Evolutionary conservation across 2,329 filamentous ascomycete genomes (phyloP).

Genomic region (Purpureocillium takamizusanense): DNA sequence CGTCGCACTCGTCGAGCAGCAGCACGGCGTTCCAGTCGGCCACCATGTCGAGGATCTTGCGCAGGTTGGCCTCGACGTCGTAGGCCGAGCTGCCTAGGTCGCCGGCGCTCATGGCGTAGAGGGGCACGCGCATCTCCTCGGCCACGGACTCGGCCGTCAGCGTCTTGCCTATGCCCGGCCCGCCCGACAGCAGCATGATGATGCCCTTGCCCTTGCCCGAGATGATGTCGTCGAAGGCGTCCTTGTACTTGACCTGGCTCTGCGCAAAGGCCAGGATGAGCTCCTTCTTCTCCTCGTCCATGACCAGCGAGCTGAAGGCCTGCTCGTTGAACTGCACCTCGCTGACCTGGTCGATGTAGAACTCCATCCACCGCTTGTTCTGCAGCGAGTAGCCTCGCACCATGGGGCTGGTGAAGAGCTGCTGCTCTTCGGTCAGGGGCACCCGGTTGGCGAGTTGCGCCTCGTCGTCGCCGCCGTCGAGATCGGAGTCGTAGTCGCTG

Average conservation of each 20-base stretch:
- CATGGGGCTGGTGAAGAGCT: constrained; percentile 28
- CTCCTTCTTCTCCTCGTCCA: constrained; percentile 40
- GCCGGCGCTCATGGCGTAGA: constrained; percentile 49
- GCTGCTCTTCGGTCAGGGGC: constrained; percentile 26
- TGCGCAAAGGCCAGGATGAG: constrained; percentile 41
- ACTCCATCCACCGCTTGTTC: constrained; percentile 39
- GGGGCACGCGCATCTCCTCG: constrained; percentile 36
- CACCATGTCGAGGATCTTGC: constrained; percentile 51
- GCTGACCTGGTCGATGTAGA: constrained; percentile 34
- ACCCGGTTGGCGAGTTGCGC: constrained; percentile 14
- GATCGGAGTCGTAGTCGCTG: background rate
- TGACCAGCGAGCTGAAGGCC: constrained; percentile 39
- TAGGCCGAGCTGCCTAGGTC: constrained; percentile 61
- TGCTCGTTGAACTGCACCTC: constrained; percentile 38
- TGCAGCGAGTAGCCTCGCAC: constrained; percentile 40
- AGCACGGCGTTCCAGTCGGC: constrained; percentile 38
- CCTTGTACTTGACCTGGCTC: constrained; percentile 31
- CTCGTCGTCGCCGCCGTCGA: constrained; percentile 4
- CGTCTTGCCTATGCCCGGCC: constrained; percentile 41
- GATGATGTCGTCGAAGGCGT: constrained; percentile 42
- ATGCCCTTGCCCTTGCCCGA: constrained; percentile 41
- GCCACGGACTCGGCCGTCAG: constrained; percentile 40
- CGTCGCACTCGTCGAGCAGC: constrained; percentile 25
- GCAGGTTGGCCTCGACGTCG: constrained; percentile 54
- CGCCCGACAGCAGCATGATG: constrained; percentile 39